Evolutionary conservation across 768 basidiomycete genomes (phyloP).

Genomic region (Leucosporidium yakuticum): DNA sequence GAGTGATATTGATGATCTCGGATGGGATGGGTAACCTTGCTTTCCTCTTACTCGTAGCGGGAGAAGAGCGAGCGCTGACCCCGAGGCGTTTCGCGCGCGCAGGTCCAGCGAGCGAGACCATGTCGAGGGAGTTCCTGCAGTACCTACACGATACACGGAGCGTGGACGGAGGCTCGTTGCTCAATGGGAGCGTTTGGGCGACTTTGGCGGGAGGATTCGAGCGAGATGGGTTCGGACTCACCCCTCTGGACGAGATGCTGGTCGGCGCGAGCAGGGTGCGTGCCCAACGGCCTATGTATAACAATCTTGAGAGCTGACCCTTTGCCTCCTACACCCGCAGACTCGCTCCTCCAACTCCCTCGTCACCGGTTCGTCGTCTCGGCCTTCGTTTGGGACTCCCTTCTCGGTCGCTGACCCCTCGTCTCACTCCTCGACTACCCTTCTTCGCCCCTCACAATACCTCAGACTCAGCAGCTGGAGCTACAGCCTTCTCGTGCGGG

Average conservation of each 20-base stretch:
- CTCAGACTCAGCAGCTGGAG: conserved; percentile 41
- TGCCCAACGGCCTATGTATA: neutral
- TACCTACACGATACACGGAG: conserved; percentile 15
- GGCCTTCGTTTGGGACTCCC: neutral
- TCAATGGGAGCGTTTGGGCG: neutral
- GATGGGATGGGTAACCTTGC: conserved; percentile 18
- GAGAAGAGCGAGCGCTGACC: neutral
- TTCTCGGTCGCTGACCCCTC: too few species aligned
- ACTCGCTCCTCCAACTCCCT: conserved; percentile 27
- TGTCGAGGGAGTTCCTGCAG: conserved; percentile 12
- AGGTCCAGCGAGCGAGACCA: conserved; percentile 22
- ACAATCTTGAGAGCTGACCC: neutral
- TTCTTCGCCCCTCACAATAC: neutral
- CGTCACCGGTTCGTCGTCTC: conserved; percentile 18
- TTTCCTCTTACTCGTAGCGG: neutral
- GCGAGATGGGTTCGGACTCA: neutral
- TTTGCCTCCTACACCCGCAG: neutral
- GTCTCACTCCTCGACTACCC: neutral
- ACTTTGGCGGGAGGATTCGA: neutral
- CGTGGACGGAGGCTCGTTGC: neutral
- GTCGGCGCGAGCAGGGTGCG: neutral
- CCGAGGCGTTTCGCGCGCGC: neutral
- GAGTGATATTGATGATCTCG: conserved; percentile 28
- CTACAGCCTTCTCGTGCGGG: conserved; percentile 39
- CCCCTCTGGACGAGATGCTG: neutral